These are phyloP conservation scores for Echites panduratus DNA, from an alignment of 257 asterid species.

Conservation along the genomic window DNA sequence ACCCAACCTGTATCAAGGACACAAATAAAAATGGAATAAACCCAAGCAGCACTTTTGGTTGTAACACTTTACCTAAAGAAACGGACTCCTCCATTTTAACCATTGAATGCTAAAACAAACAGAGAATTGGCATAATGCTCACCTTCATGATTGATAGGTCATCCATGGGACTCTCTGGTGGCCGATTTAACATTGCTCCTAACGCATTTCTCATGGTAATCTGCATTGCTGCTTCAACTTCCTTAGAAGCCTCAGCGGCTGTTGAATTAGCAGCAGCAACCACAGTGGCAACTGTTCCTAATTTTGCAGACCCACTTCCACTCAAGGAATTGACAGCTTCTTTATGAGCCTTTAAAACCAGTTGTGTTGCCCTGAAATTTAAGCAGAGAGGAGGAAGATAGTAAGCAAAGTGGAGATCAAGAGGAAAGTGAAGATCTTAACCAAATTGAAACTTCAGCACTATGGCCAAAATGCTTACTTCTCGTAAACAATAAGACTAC, in stretches of 20 bases:
- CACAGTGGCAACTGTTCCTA: conserved; percentile 97
- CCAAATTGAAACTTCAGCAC: not conserved
- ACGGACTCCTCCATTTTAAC: too few relatives aligned
- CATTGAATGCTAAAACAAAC: not conserved
- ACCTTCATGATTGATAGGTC: conserved; percentile 97
- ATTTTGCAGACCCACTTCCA: conserved; percentile 86
- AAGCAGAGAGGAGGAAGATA: conserved; percentile 1
- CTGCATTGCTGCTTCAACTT: conserved; percentile 95
- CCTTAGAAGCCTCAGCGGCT: conserved; percentile 93
- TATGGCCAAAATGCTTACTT: not conserved
- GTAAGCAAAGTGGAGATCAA: conserved; percentile 1
- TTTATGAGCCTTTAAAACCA: conserved; percentile 92
- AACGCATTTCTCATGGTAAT: conserved; percentile 84
- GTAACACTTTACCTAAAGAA: not conserved
- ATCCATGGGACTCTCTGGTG: conserved; percentile 82
- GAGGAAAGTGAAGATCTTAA: conserved; percentile 5
- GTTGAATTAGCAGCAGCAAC: conserved; percentile 99
- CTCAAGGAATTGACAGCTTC: conserved; percentile 97
- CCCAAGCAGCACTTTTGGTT: not conserved
- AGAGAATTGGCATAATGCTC: conserved; percentile 1
- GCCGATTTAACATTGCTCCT: conserved; percentile 71
- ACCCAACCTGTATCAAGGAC: too few relatives aligned
- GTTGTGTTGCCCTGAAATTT: conserved; percentile 77
- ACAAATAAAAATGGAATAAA: not conserved
- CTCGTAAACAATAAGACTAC: not conserved